Evolutionary conservation across 768 basidiomycete genomes (phyloP).

Genomic region (Agrocybe pediades): DNA sequence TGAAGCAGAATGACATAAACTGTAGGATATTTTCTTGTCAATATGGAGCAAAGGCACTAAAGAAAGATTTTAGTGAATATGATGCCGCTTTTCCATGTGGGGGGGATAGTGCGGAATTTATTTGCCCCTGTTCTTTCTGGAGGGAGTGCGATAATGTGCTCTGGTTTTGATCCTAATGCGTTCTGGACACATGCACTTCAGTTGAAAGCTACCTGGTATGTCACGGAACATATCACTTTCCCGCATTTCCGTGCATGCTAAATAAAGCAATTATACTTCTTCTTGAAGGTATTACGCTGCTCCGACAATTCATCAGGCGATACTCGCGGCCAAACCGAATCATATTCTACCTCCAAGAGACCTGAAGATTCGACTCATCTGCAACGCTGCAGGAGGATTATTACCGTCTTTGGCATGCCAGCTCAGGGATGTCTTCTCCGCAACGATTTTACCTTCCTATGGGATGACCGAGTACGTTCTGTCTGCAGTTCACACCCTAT

Average conservation of each 20-base stretch:
- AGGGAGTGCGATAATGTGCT: slow-evolving; percentile 55
- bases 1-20: slow-evolving; percentile 43
- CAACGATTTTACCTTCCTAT: slow-evolving; percentile 59
- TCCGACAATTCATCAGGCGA: slow-evolving; percentile 53
- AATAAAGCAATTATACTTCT: slow-evolving; percentile 8
- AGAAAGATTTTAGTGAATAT: slow-evolving; percentile 34
- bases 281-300: slow-evolving; percentile 48
- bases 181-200: slow-evolving; percentile 47
- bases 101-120: slow-evolving; percentile 60
- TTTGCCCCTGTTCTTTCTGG: slow-evolving; percentile 59
- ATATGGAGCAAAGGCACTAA: neutral
- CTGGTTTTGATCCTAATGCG: slow-evolving; percentile 51
- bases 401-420: slow-evolving; percentile 51
- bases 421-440: slow-evolving; percentile 49
- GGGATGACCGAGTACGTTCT: slow-evolving; percentile 53
- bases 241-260: neutral
- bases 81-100: slow-evolving; percentile 65
- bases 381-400: slow-evolving; percentile 55
- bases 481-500: neutral
- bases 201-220: slow-evolving; percentile 52
- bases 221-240: slow-evolving; percentile 5
- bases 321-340: slow-evolving; percentile 39
- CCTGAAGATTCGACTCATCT: slow-evolving; percentile 45
- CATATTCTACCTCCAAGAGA: slow-evolving; percentile 30
- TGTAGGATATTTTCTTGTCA: slow-evolving; percentile 28